Percentiles rank a stretch among this genome's conserved stretches.
These are phyloP conservation scores for Phylloporus gajari DNA, from an alignment of 1,284 basidiomycete genomes.

Conservation along the genomic window DNA sequence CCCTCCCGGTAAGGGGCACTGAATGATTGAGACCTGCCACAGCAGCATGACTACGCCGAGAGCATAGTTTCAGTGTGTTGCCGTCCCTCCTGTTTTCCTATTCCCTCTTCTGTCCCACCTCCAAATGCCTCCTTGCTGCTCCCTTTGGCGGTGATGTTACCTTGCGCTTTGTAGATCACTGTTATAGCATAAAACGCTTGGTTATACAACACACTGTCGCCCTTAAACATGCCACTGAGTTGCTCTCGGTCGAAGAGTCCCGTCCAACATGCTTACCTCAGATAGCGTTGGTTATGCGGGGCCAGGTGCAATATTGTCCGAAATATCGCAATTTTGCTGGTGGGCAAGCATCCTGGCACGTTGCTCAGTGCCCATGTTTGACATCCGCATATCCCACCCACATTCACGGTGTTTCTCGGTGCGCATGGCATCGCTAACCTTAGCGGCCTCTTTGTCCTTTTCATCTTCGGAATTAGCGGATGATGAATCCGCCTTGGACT, in stretches of 20 bases:
- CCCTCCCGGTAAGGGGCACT: constrained; percentile 68
- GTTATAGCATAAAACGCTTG: constrained; percentile 94
- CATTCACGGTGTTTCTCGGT: constrained; percentile 92
- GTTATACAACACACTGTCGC: constrained; percentile 96
- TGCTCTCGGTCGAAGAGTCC: constrained; percentile 97
- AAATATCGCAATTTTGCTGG: constrained; percentile 98
- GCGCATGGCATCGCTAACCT: constrained; percentile 90
- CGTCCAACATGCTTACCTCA: constrained; percentile 97
- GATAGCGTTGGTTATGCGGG: constrained; percentile 95
- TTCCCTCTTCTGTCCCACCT: constrained; percentile 94
- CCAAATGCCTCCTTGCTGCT: constrained; percentile 91
- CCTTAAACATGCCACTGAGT: constrained; percentile 82
- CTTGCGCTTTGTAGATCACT: constrained; percentile 95
- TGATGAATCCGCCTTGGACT: constrained; percentile 64
- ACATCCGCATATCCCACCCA: constrained; percentile 98
- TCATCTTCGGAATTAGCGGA: constrained; percentile 59
- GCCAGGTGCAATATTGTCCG: constrained; percentile 91
- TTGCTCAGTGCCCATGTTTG: constrained; percentile 98
- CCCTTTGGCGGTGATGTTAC: constrained; percentile 73
- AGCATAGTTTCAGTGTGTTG: too few species aligned
- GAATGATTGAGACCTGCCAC: too few species aligned
- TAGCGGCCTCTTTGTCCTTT: constrained; percentile 86
- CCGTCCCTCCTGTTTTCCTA: constrained; percentile 60
- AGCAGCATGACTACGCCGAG: too few species aligned
- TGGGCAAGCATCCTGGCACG: constrained; percentile 94